Evolutionary conservation across 2,329 filamentous ascomycete species (phyloP).

Genomic region (Aspergillus sp.): DNA sequence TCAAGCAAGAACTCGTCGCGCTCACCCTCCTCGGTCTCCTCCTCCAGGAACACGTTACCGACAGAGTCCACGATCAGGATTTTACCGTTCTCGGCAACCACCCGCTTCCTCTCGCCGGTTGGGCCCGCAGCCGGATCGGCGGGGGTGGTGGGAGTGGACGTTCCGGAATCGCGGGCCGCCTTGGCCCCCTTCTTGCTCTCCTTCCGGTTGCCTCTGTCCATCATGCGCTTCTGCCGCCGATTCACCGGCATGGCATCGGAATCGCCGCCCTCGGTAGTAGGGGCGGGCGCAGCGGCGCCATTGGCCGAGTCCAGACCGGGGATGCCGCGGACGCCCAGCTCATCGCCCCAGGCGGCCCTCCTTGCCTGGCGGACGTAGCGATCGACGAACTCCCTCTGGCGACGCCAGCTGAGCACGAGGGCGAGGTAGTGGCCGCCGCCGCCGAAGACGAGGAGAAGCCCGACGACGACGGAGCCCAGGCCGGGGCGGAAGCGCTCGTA

Average conservation of each 20-base stretch:
- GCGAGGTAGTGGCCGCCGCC: slow-evolving; percentile 81
- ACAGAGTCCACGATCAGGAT: slow-evolving; percentile 82
- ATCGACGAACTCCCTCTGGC: slow-evolving; percentile 83
- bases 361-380: slow-evolving; percentile 85
- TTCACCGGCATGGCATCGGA: slow-evolving; percentile 56
- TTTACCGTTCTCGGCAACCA: slow-evolving; percentile 92
- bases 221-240: slow-evolving; percentile 75
- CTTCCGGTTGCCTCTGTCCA: slow-evolving; percentile 68
- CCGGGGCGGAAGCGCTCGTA: slow-evolving; percentile 90
- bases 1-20: slow-evolving; percentile 79
- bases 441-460: slow-evolving; percentile 72
- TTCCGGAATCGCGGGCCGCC: slow-evolving; percentile 31
- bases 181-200: slow-evolving; percentile 48
- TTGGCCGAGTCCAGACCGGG: slow-evolving; percentile 50
- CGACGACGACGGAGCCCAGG: slow-evolving; percentile 70
- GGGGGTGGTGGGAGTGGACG: slow-evolving; percentile 44
- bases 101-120: slow-evolving; percentile 71
- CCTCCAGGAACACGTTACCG: slow-evolving; percentile 91
- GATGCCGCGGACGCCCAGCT: slow-evolving; percentile 55
- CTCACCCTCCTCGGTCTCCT: slow-evolving; percentile 77
- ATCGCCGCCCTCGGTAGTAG: slow-evolving; percentile 41
- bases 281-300: slow-evolving; percentile 26
- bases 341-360: slow-evolving; percentile 82
- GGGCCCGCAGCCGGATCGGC: slow-evolving; percentile 53
- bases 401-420: slow-evolving; percentile 76